Conservation (phyloP, 2,329 filamentous ascomycete species). For the Diatrype stigma region DNA sequence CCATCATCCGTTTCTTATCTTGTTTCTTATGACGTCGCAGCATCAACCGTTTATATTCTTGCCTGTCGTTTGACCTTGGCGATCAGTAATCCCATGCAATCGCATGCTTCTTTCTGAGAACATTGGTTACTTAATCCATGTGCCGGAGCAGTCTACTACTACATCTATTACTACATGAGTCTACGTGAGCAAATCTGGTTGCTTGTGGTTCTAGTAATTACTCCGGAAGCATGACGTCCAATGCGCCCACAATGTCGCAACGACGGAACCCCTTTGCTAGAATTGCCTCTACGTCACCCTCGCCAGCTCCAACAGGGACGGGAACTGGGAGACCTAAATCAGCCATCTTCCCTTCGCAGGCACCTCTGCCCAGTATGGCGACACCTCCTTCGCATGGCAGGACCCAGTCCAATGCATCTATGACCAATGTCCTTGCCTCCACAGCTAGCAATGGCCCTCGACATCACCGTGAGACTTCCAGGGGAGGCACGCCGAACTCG, state of each 20-base stretch:
- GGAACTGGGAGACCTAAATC: constrained; percentile 64
- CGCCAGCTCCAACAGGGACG: constrained; percentile 41
- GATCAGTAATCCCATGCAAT: not conserved
- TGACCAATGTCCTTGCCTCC: constrained; percentile 38
- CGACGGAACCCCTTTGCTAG: constrained; percentile 78
- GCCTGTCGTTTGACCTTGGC: no score
- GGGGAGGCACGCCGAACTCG: constrained; percentile 58
- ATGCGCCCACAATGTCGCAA: constrained; percentile 59
- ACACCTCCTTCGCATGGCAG: constrained; percentile 56
- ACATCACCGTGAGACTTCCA: constrained; percentile 55
- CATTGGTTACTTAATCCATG: not conserved
- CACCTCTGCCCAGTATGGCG: constrained; percentile 35
- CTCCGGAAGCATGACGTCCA: constrained; percentile 44
- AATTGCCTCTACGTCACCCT: constrained; percentile 64
- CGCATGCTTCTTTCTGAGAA: not conserved
- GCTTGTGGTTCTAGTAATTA: constrained; percentile 1
- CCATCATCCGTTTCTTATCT: not conserved
- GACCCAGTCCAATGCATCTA: constrained; percentile 62
- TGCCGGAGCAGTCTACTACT: no score
- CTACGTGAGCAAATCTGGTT: not conserved
- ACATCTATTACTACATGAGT: no score
- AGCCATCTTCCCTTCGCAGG: constrained; percentile 62
- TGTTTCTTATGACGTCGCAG: not conserved
- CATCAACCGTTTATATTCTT: not conserved
- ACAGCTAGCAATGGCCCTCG: constrained; percentile 30